Evolutionary conservation across 495 filamentous ascomycete species (phyloP).

Genomic region (Beverwykella pulmonaria): DNA sequence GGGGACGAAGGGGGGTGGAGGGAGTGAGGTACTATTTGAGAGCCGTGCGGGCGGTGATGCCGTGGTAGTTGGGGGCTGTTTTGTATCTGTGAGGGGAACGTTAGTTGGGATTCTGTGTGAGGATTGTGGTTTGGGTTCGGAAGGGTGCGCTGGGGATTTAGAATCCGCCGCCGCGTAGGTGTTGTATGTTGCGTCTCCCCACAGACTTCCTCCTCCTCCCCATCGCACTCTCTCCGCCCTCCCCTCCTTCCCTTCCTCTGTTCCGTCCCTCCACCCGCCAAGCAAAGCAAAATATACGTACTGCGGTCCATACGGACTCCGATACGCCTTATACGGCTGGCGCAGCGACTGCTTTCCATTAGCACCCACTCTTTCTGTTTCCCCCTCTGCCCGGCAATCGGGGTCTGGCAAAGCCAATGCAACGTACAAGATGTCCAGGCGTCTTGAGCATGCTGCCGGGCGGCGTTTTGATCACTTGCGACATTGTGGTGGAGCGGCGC

Average conservation of each 20-base stretch:
- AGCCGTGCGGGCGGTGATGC: constrained; percentile 52
- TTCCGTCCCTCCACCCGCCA: constrained; percentile 6
- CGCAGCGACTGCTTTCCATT: constrained; percentile 1
- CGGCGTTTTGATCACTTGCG: background rate
- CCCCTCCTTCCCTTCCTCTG: background rate
- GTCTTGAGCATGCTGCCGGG: constrained; percentile 14
- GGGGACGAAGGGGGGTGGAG: background rate
- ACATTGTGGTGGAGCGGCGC: constrained; percentile 16
- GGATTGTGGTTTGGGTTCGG: background rate
- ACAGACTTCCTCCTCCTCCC: background rate
- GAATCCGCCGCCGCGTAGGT: no score
- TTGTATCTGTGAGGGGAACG: constrained; percentile 55
- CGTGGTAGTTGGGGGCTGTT: constrained; percentile 53
- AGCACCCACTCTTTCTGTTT: background rate
- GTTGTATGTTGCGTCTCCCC: no score
- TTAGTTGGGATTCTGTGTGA: background rate
- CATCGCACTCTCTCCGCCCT: background rate
- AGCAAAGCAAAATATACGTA: constrained; percentile 32
- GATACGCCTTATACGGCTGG: constrained; percentile 45
- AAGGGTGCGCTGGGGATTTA: no score
- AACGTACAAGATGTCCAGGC: constrained; percentile 15
- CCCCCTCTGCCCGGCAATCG: background rate
- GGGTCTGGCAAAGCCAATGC: background rate
- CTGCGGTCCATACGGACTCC: constrained; percentile 52
- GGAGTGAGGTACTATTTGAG: constrained; percentile 56